These are phyloP conservation scores for Ballota nigra DNA, from an alignment of 257 asterid species.

Conservation along the genomic window DNA sequence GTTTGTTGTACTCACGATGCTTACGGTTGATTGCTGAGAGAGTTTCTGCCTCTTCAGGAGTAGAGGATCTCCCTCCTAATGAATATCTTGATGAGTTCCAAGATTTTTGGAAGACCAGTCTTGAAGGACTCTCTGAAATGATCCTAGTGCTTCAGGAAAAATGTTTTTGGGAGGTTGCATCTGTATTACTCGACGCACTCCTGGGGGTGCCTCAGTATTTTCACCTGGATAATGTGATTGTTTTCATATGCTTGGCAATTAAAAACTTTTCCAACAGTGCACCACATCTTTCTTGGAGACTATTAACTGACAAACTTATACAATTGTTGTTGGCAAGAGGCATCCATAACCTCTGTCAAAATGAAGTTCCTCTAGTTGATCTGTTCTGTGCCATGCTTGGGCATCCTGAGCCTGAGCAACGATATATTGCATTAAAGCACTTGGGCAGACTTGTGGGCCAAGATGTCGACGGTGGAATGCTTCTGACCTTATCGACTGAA, in stretches of 20 bases:
- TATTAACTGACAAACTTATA: constrained; percentile 70
- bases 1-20: constrained; percentile 68
- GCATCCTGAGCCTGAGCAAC: constrained; percentile 95
- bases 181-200: constrained; percentile 65
- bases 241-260: constrained; percentile 53
- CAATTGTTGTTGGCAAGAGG: constrained; percentile 60
- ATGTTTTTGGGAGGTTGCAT: constrained; percentile 85
- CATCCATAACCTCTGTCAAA: constrained; percentile 44
- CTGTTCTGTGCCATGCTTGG: constrained; percentile 68
- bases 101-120: constrained; percentile 54
- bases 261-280: constrained; percentile 63
- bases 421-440: constrained; percentile 82
- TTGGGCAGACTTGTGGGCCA: constrained; percentile 70
- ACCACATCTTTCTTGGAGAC: constrained; percentile 78
- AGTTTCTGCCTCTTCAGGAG: constrained; percentile 28
- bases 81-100: constrained; percentile 33
- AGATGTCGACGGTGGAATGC: constrained; percentile 47
- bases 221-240: constrained; percentile 49
- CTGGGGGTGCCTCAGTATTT: constrained; percentile 58
- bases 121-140: constrained; percentile 60
- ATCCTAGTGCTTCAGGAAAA: constrained; percentile 63
- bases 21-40: constrained; percentile 41
- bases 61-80: constrained; percentile 34
- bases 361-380: constrained; percentile 59
- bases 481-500: constrained; percentile 35